Base-by-base conservation (phyloP, 148 eudicot genomes). In the Pharnaceum exiguum region DNA sequence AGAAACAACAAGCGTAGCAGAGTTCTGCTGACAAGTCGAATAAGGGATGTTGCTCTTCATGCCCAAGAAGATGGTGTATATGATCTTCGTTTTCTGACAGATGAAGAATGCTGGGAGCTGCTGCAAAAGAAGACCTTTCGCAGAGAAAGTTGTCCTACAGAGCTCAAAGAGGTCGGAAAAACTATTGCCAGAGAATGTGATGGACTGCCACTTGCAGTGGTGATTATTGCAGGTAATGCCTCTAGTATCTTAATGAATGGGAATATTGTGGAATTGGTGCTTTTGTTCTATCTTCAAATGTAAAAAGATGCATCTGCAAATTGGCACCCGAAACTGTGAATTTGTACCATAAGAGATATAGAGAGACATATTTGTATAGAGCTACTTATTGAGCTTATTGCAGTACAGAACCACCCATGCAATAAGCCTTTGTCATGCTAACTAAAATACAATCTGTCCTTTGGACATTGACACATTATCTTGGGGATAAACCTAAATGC, bases 171-270 rank as follows among this genome's bases (percentile, higher is more conserved):
- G 0, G 24, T 50, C 0, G 81, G 74, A n/a, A 31, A 70, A 43
- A 19, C 24, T 17, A 76, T 79, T 2, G 65, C 70, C 0, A 2
- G 21, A 5, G 42, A 67, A 27, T 79, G 81, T 53, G 31, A 23
- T 0, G 76, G 81, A 3, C 55, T 79, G 10, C 81, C 81, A 0
- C 74, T 79, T 3, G 80, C 78, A 13, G 50, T 79, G 33, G 78
- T 76, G 12, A 67, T 76, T 16, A 58, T 70, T 52, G 65, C 63
- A 9, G 71, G 73, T 0, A 39, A 60, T 11, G 21, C 10, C 47
- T 3, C 17, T 43, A 3, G 24, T 4, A 10, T 5, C 5, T 17
- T 22, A 43, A 43, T 18, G 47, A 19, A n/a, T n/a, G n/a, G n/a
- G n/a, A n/a, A n/a, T n/a, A n/a, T n/a, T n/a, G n/a, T n/a, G n/a